These are phyloP conservation scores for Irineochytrium annulatum DNA, from an alignment of 192 early-diverging fungal genomes.

Conservation along the genomic window DNA sequence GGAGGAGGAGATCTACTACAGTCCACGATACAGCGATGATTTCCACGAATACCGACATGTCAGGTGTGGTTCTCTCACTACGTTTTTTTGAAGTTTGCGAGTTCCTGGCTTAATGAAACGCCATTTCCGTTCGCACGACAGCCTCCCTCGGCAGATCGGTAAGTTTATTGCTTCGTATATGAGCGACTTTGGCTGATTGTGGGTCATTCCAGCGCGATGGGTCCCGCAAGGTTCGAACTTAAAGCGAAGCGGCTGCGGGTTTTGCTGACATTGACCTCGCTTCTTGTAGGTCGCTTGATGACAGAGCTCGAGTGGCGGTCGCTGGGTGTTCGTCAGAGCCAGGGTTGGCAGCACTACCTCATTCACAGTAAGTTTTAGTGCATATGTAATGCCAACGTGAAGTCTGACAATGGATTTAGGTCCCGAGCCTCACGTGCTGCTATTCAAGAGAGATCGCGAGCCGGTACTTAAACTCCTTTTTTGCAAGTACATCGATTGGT, in stretches of 20 bases:
- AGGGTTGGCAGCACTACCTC: slow-evolving; percentile 32
- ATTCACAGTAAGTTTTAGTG: slow-evolving; percentile 17
- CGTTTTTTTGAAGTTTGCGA: not conserved
- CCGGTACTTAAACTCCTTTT: slow-evolving; percentile 3
- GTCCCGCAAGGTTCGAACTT: slow-evolving; percentile 19
- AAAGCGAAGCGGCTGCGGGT: not conserved
- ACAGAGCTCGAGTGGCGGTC: slow-evolving; percentile 24
- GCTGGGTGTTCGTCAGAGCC: slow-evolving; percentile 27
- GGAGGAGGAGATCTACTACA: slow-evolving; percentile 27
- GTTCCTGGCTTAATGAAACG: not conserved
- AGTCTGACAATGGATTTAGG: slow-evolving; percentile 5
- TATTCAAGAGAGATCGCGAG: slow-evolving; percentile 29
- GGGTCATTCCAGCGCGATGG: slow-evolving; percentile 18
- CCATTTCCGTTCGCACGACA: not conserved
- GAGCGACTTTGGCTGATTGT: not conserved
- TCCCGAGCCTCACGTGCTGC: slow-evolving; percentile 33
- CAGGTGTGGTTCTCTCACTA: slow-evolving; percentile 15
- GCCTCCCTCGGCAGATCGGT: slow-evolving; percentile 32
- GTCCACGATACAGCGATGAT: slow-evolving; percentile 28
- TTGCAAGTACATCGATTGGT: too few species aligned
- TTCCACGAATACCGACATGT: slow-evolving; percentile 30
- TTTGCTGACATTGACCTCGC: not conserved
- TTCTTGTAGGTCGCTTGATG: slow-evolving; percentile 18
- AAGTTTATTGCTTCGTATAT: not conserved
- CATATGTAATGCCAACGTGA: not conserved